phyloP scores from a whole-genome alignment of 2,329 filamentous ascomycete genomes.

The Fusarium denticulatum region DNA sequence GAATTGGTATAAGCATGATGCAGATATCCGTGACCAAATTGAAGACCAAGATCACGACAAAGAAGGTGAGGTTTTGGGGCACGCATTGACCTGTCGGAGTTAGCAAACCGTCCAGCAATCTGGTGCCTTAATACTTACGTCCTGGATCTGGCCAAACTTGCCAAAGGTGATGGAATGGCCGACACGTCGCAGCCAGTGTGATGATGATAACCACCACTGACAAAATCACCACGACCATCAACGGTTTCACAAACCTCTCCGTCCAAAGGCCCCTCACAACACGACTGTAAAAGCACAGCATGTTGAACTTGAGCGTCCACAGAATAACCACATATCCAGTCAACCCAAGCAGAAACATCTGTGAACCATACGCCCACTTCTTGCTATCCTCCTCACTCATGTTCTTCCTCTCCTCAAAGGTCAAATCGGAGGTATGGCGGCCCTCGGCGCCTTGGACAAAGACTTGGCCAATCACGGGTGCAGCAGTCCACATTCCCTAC shows the following conservation, averaged over 20 bases:
- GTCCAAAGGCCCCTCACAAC: conserved; percentile 50
- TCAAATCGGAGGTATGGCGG: conserved; percentile 45
- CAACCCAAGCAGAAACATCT: conserved; percentile 50
- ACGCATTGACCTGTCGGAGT: conserved; percentile 36
- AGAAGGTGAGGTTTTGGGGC: conserved; percentile 47
- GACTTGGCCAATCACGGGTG: conserved; percentile 35
- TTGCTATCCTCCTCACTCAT: conserved; percentile 43
- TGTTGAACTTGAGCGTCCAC: conserved; percentile 54
- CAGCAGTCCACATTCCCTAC: conserved; percentile 34
- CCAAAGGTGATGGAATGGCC: conserved; percentile 49
- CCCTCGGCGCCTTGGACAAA: conserved; percentile 46
- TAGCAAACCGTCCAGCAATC: too few relatives aligned
- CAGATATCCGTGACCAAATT: conserved; percentile 49
- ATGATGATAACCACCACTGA: conserved; percentile 43
- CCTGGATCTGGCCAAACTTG: conserved; percentile 51
- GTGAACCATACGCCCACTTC: conserved; percentile 46
- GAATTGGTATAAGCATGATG: conserved; percentile 50
- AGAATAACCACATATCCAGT: conserved; percentile 49
- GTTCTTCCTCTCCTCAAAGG: conserved; percentile 43
- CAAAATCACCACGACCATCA: conserved; percentile 44
- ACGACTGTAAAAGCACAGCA: conserved; percentile 53
- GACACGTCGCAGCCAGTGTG: conserved; percentile 45
- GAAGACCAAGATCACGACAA: conserved; percentile 47
- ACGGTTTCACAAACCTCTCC: conserved; percentile 49
- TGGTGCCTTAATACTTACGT: conserved; percentile 36